Evolutionary conservation across 768 basidiomycete genomes (phyloP).

Genomic region (Mycena maculata): DNA sequence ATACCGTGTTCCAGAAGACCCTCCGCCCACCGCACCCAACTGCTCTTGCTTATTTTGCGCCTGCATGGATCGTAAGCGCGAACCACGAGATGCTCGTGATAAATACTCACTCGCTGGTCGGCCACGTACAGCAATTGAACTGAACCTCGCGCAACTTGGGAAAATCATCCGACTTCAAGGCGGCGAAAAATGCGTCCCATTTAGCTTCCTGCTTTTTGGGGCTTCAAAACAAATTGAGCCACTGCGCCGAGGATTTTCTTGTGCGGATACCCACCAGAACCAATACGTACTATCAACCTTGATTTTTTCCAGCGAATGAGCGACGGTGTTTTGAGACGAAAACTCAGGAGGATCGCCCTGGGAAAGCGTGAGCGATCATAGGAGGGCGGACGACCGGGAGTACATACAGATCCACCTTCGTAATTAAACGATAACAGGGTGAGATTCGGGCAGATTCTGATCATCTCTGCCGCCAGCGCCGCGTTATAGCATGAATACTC

Average conservation of each 20-base stretch:
- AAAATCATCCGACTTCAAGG: background rate
- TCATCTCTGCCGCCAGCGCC: background rate
- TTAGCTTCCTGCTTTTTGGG: background rate
- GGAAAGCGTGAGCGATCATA: background rate
- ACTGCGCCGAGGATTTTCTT: too few relatives aligned
- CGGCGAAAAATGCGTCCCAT: conserved; percentile 14
- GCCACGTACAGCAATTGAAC: conserved; percentile 8
- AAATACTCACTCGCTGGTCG: conserved; percentile 22
- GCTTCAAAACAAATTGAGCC: background rate
- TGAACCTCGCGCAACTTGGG: conserved; percentile 21
- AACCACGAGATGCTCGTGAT: background rate
- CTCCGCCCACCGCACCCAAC: conserved; percentile 27
- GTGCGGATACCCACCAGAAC: background rate
- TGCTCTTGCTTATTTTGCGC: conserved; percentile 26
- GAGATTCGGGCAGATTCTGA: conserved; percentile 14
- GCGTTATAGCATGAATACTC: background rate
- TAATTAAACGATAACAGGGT: background rate
- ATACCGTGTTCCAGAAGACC: conserved; percentile 11
- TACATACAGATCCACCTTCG: background rate
- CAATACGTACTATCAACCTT: background rate
- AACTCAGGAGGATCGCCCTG: background rate
- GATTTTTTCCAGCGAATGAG: conserved; percentile 3
- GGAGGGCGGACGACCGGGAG: background rate
- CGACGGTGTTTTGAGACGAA: background rate
- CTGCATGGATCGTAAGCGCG: background rate